Evolutionary conservation across 2,329 filamentous ascomycete species (phyloP).

Genomic region (Ascochyta koolunga): DNA sequence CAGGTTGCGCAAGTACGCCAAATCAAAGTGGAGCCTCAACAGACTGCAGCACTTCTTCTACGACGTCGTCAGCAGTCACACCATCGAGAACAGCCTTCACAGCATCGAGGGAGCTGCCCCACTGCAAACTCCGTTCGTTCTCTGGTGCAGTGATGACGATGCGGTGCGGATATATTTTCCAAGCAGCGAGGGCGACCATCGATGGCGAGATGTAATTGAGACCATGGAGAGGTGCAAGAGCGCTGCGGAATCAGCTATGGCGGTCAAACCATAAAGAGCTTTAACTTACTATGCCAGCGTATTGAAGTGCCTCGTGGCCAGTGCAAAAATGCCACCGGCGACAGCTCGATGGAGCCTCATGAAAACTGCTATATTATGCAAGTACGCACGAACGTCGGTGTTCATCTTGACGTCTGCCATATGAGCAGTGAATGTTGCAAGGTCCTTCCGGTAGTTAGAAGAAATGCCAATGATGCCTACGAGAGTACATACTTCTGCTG

Average conservation of each 20-base stretch:
- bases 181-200: slow-evolving; percentile 78
- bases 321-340: slow-evolving; percentile 75
- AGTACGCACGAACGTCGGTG: slow-evolving; percentile 80
- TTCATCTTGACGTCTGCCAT: slow-evolving; percentile 67
- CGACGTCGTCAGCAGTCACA: slow-evolving; percentile 60
- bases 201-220: slow-evolving; percentile 83
- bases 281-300: slow-evolving; percentile 64
- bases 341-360: slow-evolving; percentile 88
- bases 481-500: slow-evolving; percentile 50
- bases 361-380: slow-evolving; percentile 86
- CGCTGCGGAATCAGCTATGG: slow-evolving; percentile 47
- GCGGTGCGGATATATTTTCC: slow-evolving; percentile 87
- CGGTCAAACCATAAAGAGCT: not conserved
- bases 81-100: slow-evolving; percentile 70
- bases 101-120: slow-evolving; percentile 79
- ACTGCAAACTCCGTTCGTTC: slow-evolving; percentile 87
- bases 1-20: not conserved
- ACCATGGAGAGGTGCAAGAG: slow-evolving; percentile 80
- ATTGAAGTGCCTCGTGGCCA: slow-evolving; percentile 78
- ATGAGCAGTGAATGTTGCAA: slow-evolving; percentile 66
- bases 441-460: slow-evolving; percentile 47
- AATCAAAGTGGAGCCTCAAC: slow-evolving; percentile 62
- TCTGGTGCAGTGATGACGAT: slow-evolving; percentile 72
- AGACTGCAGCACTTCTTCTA: slow-evolving; percentile 63
- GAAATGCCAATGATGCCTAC: not conserved